Base-by-base conservation (phyloP, 208 protist genomes). In the Porcisia deanei region DNA sequence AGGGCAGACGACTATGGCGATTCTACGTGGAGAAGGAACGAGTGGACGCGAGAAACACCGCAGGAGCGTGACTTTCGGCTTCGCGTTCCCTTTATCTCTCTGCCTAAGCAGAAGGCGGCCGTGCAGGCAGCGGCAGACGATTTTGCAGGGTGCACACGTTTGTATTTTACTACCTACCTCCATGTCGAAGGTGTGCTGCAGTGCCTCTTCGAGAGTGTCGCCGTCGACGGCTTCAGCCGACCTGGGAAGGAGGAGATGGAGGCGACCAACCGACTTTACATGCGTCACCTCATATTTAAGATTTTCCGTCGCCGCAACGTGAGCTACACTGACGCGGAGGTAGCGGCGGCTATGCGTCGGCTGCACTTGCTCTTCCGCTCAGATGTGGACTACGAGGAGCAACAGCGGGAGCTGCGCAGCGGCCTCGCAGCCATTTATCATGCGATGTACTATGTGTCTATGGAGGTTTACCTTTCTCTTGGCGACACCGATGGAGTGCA, bases 231-330 rank as follows among this genome's bases (percentile, higher is more conserved):
- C 66, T 85, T 85, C 76, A 81, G 76, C 47, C 73, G 68, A 0
- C 81, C 80, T 41, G 81, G 65, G 68, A 86, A 88, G 76, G 80
- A 87, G 80, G 83, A 90, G 74, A 78, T 84, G 65, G 83, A 90
- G 73, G 71, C 80, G 41, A 80, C 80, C 55, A 76, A 81, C 68
- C 83, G 86, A 74, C 84, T 84, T 43, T 90, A 90, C 83, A 90
- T 90, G 86, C 83, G 81, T 57, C 86, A 90, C 75, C 66, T 90
- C 61, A 83, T 90, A 77, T 88, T 87, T 71, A 90, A 90, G 70
- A 85, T 90, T 16, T 88, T 90, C 54, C 83, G 83, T 12, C 80
- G 86, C 14, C 83, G 83, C 74, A 90, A 87, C 69, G 65, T 83
- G 30, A 86, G 80, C 81, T 86, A 81, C 70, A 85, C 86, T 37